These are phyloP conservation scores for Hsuehochloa calcarea DNA, from an alignment of 176 grass and related monocot genomes.

Conservation along the genomic window DNA sequence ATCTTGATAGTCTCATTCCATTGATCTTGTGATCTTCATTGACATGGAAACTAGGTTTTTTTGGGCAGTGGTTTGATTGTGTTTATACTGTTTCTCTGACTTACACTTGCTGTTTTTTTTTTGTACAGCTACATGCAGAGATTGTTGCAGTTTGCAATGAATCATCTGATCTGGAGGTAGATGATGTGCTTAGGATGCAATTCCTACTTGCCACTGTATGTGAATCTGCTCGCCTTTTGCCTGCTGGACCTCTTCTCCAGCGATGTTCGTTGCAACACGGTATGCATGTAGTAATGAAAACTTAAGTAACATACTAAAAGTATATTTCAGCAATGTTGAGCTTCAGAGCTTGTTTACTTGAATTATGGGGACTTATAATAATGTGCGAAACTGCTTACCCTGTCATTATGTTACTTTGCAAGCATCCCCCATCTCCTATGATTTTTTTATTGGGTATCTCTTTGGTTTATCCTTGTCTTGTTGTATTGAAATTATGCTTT, in stretches of 20 bases:
- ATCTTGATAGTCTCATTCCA: background rate
- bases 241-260: conserved; percentile 95
- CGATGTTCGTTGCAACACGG: conserved; percentile 80
- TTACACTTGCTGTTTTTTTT: conserved; percentile 19
- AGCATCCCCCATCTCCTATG: background rate
- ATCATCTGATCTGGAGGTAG: conserved; percentile 36
- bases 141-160: conserved; percentile 44
- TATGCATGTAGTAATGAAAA: conserved; percentile 19
- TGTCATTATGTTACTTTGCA: background rate
- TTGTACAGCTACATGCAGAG: conserved; percentile 66
- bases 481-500: background rate
- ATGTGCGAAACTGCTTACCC: background rate
- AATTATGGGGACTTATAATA: background rate
- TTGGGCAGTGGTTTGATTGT: background rate
- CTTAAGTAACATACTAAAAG: background rate
- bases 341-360: background rate
- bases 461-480: background rate
- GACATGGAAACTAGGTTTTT: background rate
- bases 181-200: conserved; percentile 70
- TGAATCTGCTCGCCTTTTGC: conserved; percentile 91
- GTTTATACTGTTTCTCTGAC: background rate
- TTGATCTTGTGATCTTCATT: background rate
- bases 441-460: background rate
- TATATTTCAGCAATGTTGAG: background rate
- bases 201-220: conserved; percentile 74